Evolutionary conservation across 1,284 basidiomycete genomes (phyloP).

Genomic region (Agaricales sp.): DNA sequence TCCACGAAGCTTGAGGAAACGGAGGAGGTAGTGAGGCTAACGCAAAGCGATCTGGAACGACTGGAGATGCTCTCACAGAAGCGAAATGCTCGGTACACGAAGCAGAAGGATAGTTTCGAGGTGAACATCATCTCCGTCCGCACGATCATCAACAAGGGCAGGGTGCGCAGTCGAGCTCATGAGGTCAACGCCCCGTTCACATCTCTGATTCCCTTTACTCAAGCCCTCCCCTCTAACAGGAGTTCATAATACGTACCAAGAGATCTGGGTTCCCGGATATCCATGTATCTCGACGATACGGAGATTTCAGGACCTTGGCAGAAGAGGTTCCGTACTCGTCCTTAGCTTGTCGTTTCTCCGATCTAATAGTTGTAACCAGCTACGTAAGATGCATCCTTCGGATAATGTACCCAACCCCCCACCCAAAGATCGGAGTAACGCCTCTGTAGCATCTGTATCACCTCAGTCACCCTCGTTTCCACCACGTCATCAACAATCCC

Average conservation of each 20-base stretch:
- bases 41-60: slow-evolving; percentile 69
- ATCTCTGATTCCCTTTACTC: slow-evolving; percentile 6
- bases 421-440: slow-evolving; percentile 75
- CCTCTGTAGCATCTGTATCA: slow-evolving; percentile 32
- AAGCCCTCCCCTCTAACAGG: slow-evolving; percentile 36
- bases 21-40: slow-evolving; percentile 84
- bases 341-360: slow-evolving; percentile 3
- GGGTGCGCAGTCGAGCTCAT: slow-evolving; percentile 75
- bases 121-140: slow-evolving; percentile 86
- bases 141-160: slow-evolving; percentile 70
- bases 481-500: not conserved
- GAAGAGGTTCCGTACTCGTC: slow-evolving; percentile 50
- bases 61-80: slow-evolving; percentile 60
- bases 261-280: slow-evolving; percentile 65
- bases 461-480: slow-evolving; percentile 16
- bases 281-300: slow-evolving; percentile 88
- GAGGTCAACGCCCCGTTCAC: too few relatives aligned
- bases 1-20: slow-evolving; percentile 73
- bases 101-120: slow-evolving; percentile 56
- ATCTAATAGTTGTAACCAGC: slow-evolving; percentile 32
- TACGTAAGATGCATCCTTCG: slow-evolving; percentile 77
- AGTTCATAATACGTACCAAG: slow-evolving; percentile 90
- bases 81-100: slow-evolving; percentile 37
- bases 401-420: slow-evolving; percentile 74
- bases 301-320: slow-evolving; percentile 85